These are phyloP conservation scores for Penicillium oxalicum DNA, from an alignment of 2,329 filamentous ascomycete species.

Conservation along the genomic window DNA sequence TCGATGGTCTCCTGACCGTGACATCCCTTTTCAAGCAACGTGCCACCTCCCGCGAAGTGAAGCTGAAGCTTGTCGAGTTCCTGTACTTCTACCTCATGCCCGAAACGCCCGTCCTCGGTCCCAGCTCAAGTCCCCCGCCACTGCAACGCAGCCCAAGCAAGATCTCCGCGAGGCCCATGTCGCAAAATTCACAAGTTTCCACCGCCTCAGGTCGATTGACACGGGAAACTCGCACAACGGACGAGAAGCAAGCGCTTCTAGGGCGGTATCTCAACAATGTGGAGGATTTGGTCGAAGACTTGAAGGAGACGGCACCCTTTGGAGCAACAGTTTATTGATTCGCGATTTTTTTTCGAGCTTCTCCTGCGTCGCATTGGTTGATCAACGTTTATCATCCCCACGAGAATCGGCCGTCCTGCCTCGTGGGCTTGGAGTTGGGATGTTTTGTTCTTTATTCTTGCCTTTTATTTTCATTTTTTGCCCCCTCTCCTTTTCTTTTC, in stretches of 20 bases:
- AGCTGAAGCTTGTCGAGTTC: slow-evolving; percentile 94
- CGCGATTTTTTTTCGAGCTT: too few relatives aligned
- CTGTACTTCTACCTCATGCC: slow-evolving; percentile 99
- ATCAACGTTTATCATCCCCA: too few relatives aligned
- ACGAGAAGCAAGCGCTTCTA: slow-evolving; percentile 75
- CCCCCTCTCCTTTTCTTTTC: slow-evolving; percentile 2
- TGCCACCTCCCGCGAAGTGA: slow-evolving; percentile 78
- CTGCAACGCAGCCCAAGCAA: slow-evolving; percentile 65
- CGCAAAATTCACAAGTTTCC: slow-evolving; percentile 32
- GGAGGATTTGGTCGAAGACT: slow-evolving; percentile 75
- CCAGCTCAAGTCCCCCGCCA: slow-evolving; percentile 41
- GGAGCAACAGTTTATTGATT: slow-evolving; percentile 44
- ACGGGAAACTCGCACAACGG: slow-evolving; percentile 57
- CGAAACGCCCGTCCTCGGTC: slow-evolving; percentile 54
- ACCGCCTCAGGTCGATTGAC: slow-evolving; percentile 21
- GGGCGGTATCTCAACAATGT: slow-evolving; percentile 75
- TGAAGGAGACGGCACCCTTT: slow-evolving; percentile 73
- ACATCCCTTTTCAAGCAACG: slow-evolving; percentile 90
- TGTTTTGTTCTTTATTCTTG: slow-evolving; percentile 6
- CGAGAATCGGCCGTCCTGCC: too few relatives aligned
- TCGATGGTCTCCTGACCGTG: slow-evolving; percentile 85
- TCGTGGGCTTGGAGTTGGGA: slow-evolving; percentile 5
- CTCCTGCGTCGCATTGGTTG: slow-evolving; percentile 15
- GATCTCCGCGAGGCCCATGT: slow-evolving; percentile 54
- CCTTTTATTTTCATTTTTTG: slow-evolving; percentile 3